Conservation (phyloP, 306 rosid species). For the Rosa chinensis region DNA sequence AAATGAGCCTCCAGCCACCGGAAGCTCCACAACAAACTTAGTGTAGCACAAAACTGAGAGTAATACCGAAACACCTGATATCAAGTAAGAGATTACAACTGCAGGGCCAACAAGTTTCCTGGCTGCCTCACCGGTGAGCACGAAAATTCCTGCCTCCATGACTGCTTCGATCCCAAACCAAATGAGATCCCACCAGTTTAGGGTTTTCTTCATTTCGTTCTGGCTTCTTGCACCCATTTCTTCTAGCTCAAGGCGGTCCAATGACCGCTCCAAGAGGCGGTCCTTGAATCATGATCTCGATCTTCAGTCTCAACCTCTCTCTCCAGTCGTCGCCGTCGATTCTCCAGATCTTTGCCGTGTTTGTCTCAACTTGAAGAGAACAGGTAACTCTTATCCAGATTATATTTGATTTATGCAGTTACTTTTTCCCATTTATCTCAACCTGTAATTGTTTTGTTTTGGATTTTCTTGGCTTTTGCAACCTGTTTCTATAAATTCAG, state of each 20-base stretch:
- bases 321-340: too few species aligned
- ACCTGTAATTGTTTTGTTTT: too few species aligned
- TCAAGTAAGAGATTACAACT: conserved; percentile 25
- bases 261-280: conserved; percentile 25
- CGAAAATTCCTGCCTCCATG: conserved; percentile 32
- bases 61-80: conserved; percentile 28
- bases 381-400: too few species aligned
- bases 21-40: conserved; percentile 36
- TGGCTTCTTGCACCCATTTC: conserved; percentile 23
- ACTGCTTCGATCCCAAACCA: conserved; percentile 34
- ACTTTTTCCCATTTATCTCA: too few species aligned
- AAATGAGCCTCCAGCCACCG: conserved; percentile 32
- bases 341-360: too few species aligned
- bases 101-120: conserved; percentile 27
- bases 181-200: conserved; percentile 37
- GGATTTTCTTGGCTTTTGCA: too few species aligned
- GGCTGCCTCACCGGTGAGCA: conserved; percentile 26
- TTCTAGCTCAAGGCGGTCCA: conserved; percentile 21
- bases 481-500: too few species aligned
- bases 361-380: too few species aligned
- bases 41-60: conserved; percentile 38
- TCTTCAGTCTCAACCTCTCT: too few species aligned
- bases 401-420: too few species aligned
- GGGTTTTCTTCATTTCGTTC: conserved; percentile 33
- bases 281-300: too few species aligned